Evolutionary conservation across 208 protist genomes (phyloP), one percentile per base, ranked within the genome.

Genomic region (Trypanosoma lewisi): DNA sequence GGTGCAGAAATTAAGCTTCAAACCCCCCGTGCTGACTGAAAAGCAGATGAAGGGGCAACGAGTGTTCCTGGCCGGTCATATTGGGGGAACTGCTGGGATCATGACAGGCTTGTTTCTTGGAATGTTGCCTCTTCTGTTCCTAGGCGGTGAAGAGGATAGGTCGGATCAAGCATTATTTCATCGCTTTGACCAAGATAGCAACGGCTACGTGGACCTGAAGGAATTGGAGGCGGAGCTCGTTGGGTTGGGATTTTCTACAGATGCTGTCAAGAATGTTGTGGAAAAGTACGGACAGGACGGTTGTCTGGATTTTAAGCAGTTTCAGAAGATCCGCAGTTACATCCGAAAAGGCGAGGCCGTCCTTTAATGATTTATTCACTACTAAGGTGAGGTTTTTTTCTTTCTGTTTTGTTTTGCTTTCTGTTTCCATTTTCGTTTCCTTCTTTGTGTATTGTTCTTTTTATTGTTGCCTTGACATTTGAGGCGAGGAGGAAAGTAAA

Each of bases 11-110:
- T 59, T 96, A 31, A 86, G 85, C 61, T 78, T 92, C 27, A 82
- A 80, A 48, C 75, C 66, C 6, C 87, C 87, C 5, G 72, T 85
- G 34, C 73, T 96, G 14, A 91, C 85, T n/a, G 82, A 91, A 54
- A 81, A 78, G 57, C 91, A 96, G 53, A 84, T 92, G 85, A 88
- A 80, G 52, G 71, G 84, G 61, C 73, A 74, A 0, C 74, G 80
- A 37, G 91, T 94, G 2, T 96, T 96, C 67, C 64, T 95, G 21
- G 85, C 91, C 11, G 88, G 91, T 4, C 91, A 96, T 65, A 77
- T 95, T 47, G 91, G 91, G 25, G 91, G 91, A 12, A 96, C 91
- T 5, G 12, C 94, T 3, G 91, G 91, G 37, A 96, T 96, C 47
- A 86, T 91, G 78, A 58, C 83, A 12, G 91, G 91, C 17, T 86